phyloP scores from a whole-genome alignment of 306 rosid genomes.

The Canavalia ensiformis region DNA sequence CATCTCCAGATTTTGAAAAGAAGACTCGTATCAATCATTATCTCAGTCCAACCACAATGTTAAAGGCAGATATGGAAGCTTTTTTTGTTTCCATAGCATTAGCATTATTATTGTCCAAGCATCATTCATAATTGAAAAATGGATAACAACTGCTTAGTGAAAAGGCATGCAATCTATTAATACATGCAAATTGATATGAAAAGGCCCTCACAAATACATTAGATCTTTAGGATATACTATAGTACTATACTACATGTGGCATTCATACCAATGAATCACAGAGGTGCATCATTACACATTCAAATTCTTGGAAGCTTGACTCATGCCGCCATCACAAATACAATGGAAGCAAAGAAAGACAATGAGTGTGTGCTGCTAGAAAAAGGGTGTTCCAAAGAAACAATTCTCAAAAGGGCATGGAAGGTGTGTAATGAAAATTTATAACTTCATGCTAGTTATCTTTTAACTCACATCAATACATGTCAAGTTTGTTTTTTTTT shows the following conservation, averaged over 20 bases:
- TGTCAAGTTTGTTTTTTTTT: conserved; percentile 11
- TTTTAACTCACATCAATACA: conserved; percentile 17
- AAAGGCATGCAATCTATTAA: background rate
- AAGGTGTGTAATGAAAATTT: background rate
- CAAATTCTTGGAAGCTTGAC: conserved; percentile 39
- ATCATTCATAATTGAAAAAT: conserved; percentile 14
- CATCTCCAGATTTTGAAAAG: conserved; percentile 25
- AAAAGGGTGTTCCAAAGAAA: conserved; percentile 7
- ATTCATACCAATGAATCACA: conserved; percentile 5
- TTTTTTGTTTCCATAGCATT: conserved; percentile 9
- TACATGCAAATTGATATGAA: background rate
- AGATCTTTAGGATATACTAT: conserved; percentile 12
- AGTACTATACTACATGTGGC: background rate
- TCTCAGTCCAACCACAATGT: conserved; percentile 4
- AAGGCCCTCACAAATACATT: conserved; percentile 18
- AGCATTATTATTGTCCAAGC: conserved; percentile 21
- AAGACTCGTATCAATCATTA: conserved; percentile 12
- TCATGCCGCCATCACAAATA: conserved; percentile 24
- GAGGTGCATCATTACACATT: conserved; percentile 1
- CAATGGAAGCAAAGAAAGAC: background rate
- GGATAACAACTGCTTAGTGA: background rate
- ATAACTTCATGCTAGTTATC: conserved; percentile 16
- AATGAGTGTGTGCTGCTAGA: background rate
- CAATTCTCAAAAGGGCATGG: background rate
- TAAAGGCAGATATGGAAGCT: conserved; percentile 2